These are phyloP conservation scores for Closterium sp. DNA, from an alignment of 139 green algal genomes.

Conservation along the genomic window DNA sequence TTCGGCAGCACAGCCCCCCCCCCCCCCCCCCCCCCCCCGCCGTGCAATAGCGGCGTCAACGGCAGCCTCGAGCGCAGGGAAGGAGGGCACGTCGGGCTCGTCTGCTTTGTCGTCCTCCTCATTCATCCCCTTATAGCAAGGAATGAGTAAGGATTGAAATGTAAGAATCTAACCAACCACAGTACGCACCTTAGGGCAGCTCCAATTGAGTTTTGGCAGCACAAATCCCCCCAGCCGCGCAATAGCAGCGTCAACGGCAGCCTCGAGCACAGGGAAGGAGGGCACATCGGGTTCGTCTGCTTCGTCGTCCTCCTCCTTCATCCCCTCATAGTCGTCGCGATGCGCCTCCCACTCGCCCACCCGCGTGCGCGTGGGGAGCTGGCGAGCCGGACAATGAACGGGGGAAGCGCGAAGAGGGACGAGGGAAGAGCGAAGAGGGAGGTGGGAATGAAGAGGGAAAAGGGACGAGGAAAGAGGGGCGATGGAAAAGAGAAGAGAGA, in stretches of 20 bases:
- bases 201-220: slow-evolving; percentile 91
- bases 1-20: slow-evolving; percentile 81
- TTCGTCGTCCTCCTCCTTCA: slow-evolving; percentile 1
- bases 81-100: slow-evolving; percentile 24
- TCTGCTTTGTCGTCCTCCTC: slow-evolving; percentile 7
- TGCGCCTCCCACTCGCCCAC: slow-evolving; percentile 25
- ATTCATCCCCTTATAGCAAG: neutral
- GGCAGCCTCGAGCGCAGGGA: slow-evolving; percentile 24
- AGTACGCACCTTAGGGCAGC: slow-evolving; percentile 64
- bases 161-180: too few species aligned
- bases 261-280: slow-evolving; percentile 30
- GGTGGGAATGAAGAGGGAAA: too few species aligned
- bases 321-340: neutral
- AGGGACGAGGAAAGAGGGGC: neutral
- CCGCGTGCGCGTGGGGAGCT: neutral
- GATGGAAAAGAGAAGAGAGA: too few species aligned
- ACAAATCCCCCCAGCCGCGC: slow-evolving; percentile 68
- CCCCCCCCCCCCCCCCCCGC: slow-evolving; percentile 75
- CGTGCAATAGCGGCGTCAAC: slow-evolving; percentile 63
- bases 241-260: slow-evolving; percentile 62
- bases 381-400: too few species aligned
- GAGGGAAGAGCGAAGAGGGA: neutral
- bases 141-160: too few species aligned
- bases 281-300: slow-evolving; percentile 5
- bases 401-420: too few species aligned